Conservation (phyloP, 371 early-diverging fungal genomes). For the Amoeboaphelidium occidentale region DNA sequence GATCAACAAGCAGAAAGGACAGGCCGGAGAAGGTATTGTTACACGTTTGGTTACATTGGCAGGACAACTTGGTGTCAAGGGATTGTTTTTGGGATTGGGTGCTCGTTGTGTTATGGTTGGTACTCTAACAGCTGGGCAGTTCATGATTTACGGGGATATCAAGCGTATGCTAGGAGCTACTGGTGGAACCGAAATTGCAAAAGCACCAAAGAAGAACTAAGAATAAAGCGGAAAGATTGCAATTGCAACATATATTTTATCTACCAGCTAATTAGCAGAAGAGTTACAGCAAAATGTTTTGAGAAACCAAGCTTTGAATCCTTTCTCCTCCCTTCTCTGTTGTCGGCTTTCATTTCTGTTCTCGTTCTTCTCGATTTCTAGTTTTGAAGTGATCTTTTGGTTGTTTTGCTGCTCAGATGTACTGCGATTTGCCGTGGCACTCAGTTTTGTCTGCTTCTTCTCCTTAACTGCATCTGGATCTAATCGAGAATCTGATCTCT, state of each 20-base stretch:
- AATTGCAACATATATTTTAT: no score
- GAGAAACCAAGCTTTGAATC: background rate
- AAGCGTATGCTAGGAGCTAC: conserved; percentile 43
- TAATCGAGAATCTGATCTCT: background rate
- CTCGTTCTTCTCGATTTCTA: background rate
- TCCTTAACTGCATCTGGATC: background rate
- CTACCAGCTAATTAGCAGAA: no score
- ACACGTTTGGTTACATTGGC: conserved; percentile 25
- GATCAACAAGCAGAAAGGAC: conserved; percentile 40
- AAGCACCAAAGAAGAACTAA: background rate
- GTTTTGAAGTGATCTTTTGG: background rate
- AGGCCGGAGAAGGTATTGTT: conserved; percentile 22
- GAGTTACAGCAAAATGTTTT: background rate
- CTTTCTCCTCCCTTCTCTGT: background rate
- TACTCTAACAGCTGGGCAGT: conserved; percentile 40
- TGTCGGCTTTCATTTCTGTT: background rate
- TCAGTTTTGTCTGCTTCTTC: background rate
- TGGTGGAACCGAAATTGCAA: conserved; percentile 18
- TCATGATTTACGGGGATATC: conserved; percentile 29
- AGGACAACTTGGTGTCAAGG: conserved; percentile 31
- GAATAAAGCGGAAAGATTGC: no score
- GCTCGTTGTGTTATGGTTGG: conserved; percentile 51
- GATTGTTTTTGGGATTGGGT: conserved; percentile 34
- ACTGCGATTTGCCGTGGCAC: background rate
- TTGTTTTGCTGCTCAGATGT: background rate